A percentile compares a stretch with the other conserved stretches of the same genome.
phyloP scores from a whole-genome alignment of 345 rosid species.

The Aquilaria sinensis region DNA sequence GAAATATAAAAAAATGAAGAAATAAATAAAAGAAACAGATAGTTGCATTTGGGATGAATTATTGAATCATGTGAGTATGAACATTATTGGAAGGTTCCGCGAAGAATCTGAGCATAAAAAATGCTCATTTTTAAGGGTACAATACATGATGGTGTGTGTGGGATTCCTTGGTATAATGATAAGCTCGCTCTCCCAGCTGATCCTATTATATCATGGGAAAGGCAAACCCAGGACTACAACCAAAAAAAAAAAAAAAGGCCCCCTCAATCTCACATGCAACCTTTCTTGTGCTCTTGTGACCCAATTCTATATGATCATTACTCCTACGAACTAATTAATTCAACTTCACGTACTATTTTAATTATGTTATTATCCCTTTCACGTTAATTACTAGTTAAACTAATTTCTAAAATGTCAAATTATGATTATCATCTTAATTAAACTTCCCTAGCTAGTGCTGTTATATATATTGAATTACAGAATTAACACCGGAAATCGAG shows the following conservation, averaged over 20 bases:
- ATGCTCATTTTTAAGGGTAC: not conserved
- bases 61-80: constrained; percentile 30
- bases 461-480: too few relatives aligned
- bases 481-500: too few relatives aligned
- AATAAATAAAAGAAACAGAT: not conserved
- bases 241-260: not conserved
- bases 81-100: constrained; percentile 26
- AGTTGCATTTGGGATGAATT: constrained; percentile 16
- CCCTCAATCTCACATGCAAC: not conserved
- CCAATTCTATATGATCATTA: not conserved
- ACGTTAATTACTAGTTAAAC: too few relatives aligned
- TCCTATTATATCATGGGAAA: constrained; percentile 5
- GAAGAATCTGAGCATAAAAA: constrained; percentile 26
- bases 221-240: not conserved
- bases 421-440: too few relatives aligned
- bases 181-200: not conserved
- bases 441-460: too few relatives aligned
- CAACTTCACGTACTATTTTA: too few relatives aligned
- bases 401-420: too few relatives aligned
- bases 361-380: too few relatives aligned
- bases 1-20: too few relatives aligned
- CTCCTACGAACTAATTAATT: too few relatives aligned
- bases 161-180: constrained; percentile 10
- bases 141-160: not conserved
- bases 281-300: constrained; percentile 5